phyloP scores from a whole-genome alignment of 78 protist species.

The Pigoraptor vietnamica region DNA sequence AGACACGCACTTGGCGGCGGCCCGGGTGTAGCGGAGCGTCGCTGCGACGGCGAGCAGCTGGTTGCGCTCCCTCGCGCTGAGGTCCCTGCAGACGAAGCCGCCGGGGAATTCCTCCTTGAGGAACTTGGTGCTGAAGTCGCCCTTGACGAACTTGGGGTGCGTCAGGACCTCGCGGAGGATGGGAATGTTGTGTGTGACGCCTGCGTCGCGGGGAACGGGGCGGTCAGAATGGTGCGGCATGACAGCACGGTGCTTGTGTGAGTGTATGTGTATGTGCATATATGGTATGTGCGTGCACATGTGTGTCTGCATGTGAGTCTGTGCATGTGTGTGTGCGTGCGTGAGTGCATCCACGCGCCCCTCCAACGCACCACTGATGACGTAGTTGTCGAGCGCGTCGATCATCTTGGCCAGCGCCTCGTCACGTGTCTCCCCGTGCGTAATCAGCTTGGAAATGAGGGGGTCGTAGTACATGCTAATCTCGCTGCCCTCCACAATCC shows the following conservation, averaged over 20 bases:
- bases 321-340: too few species aligned
- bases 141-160: conserved; percentile 65
- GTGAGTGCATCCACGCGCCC: neutral
- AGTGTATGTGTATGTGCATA: too few species aligned
- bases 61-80: conserved; percentile 31
- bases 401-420: conserved; percentile 57
- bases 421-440: conserved; percentile 63
- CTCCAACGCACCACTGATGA: conserved; percentile 49
- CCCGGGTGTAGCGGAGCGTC: neutral
- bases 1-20: neutral
- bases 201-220: neutral
- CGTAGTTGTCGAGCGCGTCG: conserved; percentile 85
- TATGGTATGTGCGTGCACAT: too few species aligned
- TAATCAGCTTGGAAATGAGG: conserved; percentile 88
- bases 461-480: conserved; percentile 96
- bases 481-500: conserved; percentile 81
- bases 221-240: too few species aligned
- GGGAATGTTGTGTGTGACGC: conserved; percentile 86
- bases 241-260: too few species aligned
- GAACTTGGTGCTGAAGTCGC: conserved; percentile 80
- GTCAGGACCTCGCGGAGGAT: conserved; percentile 78
- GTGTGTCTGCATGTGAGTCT: too few species aligned
- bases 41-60: conserved; percentile 28
- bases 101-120: conserved; percentile 78
- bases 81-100: conserved; percentile 74